phyloP scores from a whole-genome alignment of 106 monocot species.

The Allium sativum region DNA sequence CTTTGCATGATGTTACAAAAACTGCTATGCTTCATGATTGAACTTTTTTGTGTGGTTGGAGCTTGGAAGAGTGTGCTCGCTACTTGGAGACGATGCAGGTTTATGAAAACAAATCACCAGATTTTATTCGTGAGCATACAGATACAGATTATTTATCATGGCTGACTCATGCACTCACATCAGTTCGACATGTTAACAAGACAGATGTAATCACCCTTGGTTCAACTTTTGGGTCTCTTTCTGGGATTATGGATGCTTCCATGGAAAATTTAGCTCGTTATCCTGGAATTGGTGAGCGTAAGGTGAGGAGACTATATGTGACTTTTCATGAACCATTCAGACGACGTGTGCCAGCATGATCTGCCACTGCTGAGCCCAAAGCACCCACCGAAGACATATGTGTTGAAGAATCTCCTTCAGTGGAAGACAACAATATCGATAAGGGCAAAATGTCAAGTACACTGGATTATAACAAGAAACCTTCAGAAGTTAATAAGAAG shows the following conservation, averaged over 20 bases:
- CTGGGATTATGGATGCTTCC: slow-evolving; percentile 81
- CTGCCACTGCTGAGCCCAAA: slow-evolving; percentile 16
- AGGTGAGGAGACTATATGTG: slow-evolving; percentile 84
- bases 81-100: slow-evolving; percentile 97
- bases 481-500: slow-evolving; percentile 21
- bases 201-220: slow-evolving; percentile 86
- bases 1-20: slow-evolving; percentile 88
- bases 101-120: slow-evolving; percentile 95
- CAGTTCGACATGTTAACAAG: slow-evolving; percentile 81
- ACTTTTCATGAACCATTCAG: slow-evolving; percentile 90
- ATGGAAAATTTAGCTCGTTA: slow-evolving; percentile 95
- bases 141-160: slow-evolving; percentile 85
- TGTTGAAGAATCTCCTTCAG: slow-evolving; percentile 8
- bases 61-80: slow-evolving; percentile 95
- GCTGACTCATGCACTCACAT: slow-evolving; percentile 80
- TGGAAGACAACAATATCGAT: slow-evolving; percentile 3
- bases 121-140: slow-evolving; percentile 79
- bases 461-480: slow-evolving; percentile 19
- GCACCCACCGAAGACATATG: slow-evolving; percentile 6
- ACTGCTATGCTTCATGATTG: slow-evolving; percentile 95
- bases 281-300: slow-evolving; percentile 89
- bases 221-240: slow-evolving; percentile 83
- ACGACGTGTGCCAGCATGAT: slow-evolving; percentile 23
- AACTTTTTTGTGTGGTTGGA: slow-evolving; percentile 89
- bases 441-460: slow-evolving; percentile 4